phyloP scores from a whole-genome alignment of 257 asterid species.

The Nicotiana tomentosiformis region DNA sequence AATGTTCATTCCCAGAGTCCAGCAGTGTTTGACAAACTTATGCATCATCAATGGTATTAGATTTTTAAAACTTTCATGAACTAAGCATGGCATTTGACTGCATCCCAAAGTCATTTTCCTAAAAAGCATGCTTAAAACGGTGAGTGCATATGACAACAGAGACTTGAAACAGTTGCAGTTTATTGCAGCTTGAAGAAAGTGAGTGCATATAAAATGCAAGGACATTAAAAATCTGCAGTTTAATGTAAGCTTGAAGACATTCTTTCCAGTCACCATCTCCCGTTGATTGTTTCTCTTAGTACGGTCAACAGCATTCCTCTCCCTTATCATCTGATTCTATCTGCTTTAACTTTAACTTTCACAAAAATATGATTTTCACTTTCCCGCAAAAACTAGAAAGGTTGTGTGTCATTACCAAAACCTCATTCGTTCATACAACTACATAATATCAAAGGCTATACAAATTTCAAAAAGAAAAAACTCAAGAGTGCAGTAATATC shows the following conservation, averaged over 20 bases:
- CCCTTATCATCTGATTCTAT: background rate
- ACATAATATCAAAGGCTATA: background rate
- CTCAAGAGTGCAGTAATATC: background rate
- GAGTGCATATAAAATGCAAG: background rate
- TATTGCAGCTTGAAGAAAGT: background rate
- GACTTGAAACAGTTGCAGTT: background rate
- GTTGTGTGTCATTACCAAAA: background rate
- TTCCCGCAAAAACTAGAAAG: background rate
- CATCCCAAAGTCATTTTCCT: background rate
- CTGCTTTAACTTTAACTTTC: background rate
- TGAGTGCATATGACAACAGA: background rate
- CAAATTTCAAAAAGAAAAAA: background rate
- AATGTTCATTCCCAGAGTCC: background rate
- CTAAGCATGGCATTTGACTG: background rate
- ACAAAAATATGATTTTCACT: background rate
- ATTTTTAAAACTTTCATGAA: background rate
- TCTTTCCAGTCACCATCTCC: background rate
- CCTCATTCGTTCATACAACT: background rate
- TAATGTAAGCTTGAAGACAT: background rate
- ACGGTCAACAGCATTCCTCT: background rate
- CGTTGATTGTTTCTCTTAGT: background rate
- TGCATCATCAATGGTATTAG: background rate
- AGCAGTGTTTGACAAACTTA: background rate
- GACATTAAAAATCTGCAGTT: background rate
- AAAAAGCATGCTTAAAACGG: conserved; percentile 1